phyloP scores from a whole-genome alignment of 495 filamentous ascomycete genomes.

The Pseudotulostoma volvatum region DNA sequence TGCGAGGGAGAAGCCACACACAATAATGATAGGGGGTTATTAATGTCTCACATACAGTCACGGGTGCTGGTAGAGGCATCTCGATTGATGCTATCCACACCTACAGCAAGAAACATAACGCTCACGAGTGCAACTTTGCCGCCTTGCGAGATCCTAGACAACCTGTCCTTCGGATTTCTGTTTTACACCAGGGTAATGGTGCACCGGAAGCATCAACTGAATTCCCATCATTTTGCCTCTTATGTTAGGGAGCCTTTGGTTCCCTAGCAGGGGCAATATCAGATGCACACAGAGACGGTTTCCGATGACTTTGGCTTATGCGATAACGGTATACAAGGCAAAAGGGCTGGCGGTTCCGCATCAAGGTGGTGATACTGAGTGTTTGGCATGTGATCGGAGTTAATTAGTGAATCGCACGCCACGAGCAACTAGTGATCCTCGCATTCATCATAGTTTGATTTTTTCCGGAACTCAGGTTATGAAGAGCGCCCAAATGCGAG shows the following conservation, averaged over 20 bases:
- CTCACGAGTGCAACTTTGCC: background rate
- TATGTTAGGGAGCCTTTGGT: background rate
- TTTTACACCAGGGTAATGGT: background rate
- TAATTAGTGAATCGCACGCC: too few species aligned
- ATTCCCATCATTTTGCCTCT: background rate
- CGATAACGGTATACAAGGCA: background rate
- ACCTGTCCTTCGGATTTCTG: background rate
- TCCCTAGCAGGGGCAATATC: background rate
- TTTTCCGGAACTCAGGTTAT: too few species aligned
- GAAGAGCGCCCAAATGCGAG: too few species aligned
- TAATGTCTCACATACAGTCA: background rate
- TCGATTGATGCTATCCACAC: background rate
- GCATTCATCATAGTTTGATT: too few species aligned
- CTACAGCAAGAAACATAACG: background rate
- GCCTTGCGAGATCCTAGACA: background rate
- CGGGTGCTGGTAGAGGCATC: background rate
- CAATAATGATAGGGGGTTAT: background rate
- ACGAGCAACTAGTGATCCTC: too few species aligned
- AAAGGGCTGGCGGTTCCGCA: background rate
- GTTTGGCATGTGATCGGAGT: too few species aligned
- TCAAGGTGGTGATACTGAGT: too few species aligned
- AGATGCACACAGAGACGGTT: background rate
- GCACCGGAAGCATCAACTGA: background rate
- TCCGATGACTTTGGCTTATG: background rate
- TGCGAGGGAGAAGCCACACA: background rate